Conservation (phyloP, 2,329 filamentous ascomycete species). For the Knufia fluminis region DNA sequence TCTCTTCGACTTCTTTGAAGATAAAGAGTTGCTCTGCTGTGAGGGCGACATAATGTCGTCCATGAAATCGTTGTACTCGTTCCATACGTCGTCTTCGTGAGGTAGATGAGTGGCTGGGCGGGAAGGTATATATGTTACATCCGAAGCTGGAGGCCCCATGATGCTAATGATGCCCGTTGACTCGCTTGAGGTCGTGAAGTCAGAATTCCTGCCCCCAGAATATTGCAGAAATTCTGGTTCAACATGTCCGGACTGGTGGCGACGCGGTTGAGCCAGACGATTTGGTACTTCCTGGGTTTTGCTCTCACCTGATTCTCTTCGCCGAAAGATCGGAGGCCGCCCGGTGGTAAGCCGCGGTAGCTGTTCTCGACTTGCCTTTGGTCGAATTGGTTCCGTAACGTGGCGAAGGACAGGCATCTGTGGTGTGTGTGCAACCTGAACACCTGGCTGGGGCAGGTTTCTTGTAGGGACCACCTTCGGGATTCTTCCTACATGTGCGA, state of each 20-base stretch:
- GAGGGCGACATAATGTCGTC: conserved; percentile 54
- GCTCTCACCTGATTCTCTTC: not conserved
- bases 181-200: conserved; percentile 55
- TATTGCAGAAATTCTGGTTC: conserved; percentile 63
- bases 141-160: conserved; percentile 14
- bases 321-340: not conserved
- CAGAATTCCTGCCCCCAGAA: conserved; percentile 62
- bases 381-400: not conserved
- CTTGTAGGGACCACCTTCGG: conserved; percentile 67
- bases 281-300: not conserved
- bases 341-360: conserved; percentile 31
- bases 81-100: conserved; percentile 75
- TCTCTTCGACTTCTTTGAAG: conserved; percentile 23
- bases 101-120: conserved; percentile 54
- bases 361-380: conserved; percentile 25
- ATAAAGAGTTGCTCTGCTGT: conserved; percentile 21
- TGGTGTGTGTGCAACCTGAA: not conserved
- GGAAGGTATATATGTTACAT: not conserved
- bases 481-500: conserved; percentile 69
- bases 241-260: not conserved
- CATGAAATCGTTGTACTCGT: conserved; percentile 84
- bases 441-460: conserved; percentile 52
- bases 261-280: not conserved
- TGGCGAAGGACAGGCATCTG: conserved; percentile 16
- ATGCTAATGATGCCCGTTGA: conserved; percentile 52